Conservation (phyloP, 2,329 filamentous ascomycete genomes). For the Herpotrichia juniperi region DNA sequence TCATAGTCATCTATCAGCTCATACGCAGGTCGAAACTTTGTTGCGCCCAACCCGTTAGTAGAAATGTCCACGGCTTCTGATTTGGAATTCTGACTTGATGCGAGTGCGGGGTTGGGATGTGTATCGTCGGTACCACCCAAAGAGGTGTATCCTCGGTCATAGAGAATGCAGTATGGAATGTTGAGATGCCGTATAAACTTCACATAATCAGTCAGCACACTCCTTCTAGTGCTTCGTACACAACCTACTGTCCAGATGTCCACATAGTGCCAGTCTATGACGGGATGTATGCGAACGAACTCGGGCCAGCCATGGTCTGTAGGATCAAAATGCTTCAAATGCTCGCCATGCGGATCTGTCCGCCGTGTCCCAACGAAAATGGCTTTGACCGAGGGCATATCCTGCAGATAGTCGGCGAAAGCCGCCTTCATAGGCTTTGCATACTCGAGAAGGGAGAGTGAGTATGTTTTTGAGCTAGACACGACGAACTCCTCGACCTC, state of each 20-base stretch:
- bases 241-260: constrained; percentile 88
- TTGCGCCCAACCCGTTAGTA: constrained; percentile 13
- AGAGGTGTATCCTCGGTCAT: constrained; percentile 88
- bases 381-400: constrained; percentile 70
- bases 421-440: constrained; percentile 79
- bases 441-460: constrained; percentile 77
- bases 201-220: constrained; percentile 4
- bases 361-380: constrained; percentile 88
- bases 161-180: constrained; percentile 84
- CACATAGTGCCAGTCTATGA: constrained; percentile 96
- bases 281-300: constrained; percentile 92
- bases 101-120: constrained; percentile 76
- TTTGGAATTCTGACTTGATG: constrained; percentile 21
- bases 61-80: constrained; percentile 8
- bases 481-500: constrained; percentile 87
- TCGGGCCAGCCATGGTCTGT: constrained; percentile 90
- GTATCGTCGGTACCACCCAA: constrained; percentile 92
- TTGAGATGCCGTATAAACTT: constrained; percentile 80
- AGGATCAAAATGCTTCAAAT: constrained; percentile 79
- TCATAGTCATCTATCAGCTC: constrained; percentile 49
- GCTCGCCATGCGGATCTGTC: constrained; percentile 88
- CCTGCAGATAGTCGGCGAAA: constrained; percentile 76
- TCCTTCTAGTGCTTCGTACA: not conserved
- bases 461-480: constrained; percentile 69
- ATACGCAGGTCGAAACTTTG: constrained; percentile 46